Conservation (phyloP, 164 flowering plant genomes). For the Magnolia officinalis region DNA sequence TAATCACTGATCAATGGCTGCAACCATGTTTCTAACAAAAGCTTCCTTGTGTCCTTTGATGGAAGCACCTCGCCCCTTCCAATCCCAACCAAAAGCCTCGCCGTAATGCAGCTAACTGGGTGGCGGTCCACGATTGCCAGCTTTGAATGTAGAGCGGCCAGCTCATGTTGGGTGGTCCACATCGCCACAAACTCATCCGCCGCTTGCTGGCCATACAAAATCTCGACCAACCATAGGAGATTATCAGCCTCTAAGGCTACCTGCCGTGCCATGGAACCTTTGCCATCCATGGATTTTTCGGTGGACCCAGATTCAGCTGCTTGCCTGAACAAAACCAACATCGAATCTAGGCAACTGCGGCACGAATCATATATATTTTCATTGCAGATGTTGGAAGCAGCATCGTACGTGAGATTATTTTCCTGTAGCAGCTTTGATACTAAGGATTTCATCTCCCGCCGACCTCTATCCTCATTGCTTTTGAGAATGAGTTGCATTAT, state of each 20-base stretch:
- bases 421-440: slow-evolving; percentile 80
- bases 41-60: slow-evolving; percentile 64
- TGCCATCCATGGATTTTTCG: slow-evolving; percentile 31
- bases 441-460: slow-evolving; percentile 87
- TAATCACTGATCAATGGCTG: slow-evolving; percentile 88
- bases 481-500: slow-evolving; percentile 79
- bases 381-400: slow-evolving; percentile 42
- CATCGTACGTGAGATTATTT: slow-evolving; percentile 36
- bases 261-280: slow-evolving; percentile 49
- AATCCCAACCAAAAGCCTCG: slow-evolving; percentile 79
- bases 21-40: slow-evolving; percentile 75
- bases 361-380: slow-evolving; percentile 59
- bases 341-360: slow-evolving; percentile 47
- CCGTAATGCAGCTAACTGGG: slow-evolving; percentile 75
- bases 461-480: slow-evolving; percentile 83
- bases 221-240: slow-evolving; percentile 87
- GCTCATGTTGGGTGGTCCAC: slow-evolving; percentile 78
- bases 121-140: slow-evolving; percentile 63
- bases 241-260: slow-evolving; percentile 77
- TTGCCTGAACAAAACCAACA: slow-evolving; percentile 49
- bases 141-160: slow-evolving; percentile 60
- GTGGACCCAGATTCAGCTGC: slow-evolving; percentile 54
- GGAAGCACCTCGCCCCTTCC: slow-evolving; percentile 91
- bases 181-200: slow-evolving; percentile 74
- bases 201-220: slow-evolving; percentile 62